Percentiles rank a stretch among this genome's conserved stretches.
These are phyloP conservation scores for Endocalyx cinctus DNA, from an alignment of 2,329 filamentous ascomycete species.

Conservation along the genomic window DNA sequence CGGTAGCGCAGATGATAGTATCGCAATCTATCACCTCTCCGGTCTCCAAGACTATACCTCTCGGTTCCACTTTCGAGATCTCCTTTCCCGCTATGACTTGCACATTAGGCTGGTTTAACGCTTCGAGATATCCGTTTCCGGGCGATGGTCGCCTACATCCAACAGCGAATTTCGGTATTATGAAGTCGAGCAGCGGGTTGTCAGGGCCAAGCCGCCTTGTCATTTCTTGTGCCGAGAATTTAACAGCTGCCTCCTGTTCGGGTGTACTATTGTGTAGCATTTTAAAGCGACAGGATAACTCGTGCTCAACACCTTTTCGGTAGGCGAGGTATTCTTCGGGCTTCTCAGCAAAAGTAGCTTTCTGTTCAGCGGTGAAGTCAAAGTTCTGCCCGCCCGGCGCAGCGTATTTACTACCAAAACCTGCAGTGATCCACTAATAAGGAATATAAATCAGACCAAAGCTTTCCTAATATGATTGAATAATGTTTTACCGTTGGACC, in stretches of 20 bases:
- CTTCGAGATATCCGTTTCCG: constrained; percentile 27
- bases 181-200: constrained; percentile 3
- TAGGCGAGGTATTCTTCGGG: constrained; percentile 49
- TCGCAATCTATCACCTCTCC: constrained; percentile 24
- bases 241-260: constrained; percentile 3
- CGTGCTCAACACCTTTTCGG: constrained; percentile 42
- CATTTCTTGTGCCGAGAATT: constrained; percentile 40
- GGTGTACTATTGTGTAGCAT: constrained; percentile 38
- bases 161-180: constrained; percentile 12
- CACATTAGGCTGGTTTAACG: constrained; percentile 20
- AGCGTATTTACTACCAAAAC: too few relatives aligned
- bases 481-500: constrained; percentile 41
- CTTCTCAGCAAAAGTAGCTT: constrained; percentile 43
- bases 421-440: too few relatives aligned
- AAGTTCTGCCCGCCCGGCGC: constrained; percentile 42
- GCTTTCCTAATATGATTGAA: too few relatives aligned
- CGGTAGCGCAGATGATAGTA: constrained; percentile 29
- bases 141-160: constrained; percentile 27
- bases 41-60: constrained; percentile 20
- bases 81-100: constrained; percentile 14
- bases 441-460: too few relatives aligned
- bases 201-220: constrained; percentile 30
- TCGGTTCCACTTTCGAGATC: constrained; percentile 18
- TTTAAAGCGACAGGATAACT: constrained; percentile 48
- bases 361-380: constrained; percentile 39